Evolutionary conservation across 768 basidiomycete genomes (phyloP), one percentile per base, ranked within the genome.

Genomic region (Auricularia cornea): DNA sequence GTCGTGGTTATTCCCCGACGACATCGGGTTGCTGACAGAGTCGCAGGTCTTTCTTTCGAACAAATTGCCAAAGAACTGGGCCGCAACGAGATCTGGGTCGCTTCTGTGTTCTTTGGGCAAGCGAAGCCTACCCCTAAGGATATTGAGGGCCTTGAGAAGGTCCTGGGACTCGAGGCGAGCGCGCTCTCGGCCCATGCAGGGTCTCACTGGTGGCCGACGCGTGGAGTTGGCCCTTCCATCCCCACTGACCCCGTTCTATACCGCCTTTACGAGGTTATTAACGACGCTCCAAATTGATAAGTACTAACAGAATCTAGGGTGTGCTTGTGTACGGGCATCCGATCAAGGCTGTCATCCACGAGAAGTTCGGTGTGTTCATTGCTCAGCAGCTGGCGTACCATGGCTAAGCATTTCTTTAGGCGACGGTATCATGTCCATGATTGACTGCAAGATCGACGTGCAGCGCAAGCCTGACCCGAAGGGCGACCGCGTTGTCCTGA

Each of bases 341-440:
- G 3, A 87, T 92, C 75, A 91, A 91, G 81, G 85, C 89, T 48
- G 71, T 92, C 69, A 86, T 92, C 56, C 88, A 91, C 68, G 90
- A 92, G 74, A 89, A 89, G 81, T 84, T 84, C 61, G 35, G 64
- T 57, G 28, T 14, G 23, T 33, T 32, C 29, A 18, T 40, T 33
- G 28, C 20, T 11, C 20, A 4, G 44, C 41, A 35, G 31, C 32
- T 16, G n/a, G 5, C 14, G 14, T 23, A 64, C 57, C 26, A 20
- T 14, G 1, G 60, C 12, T 59, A 88, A n/a, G n/a, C n/a, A n/a
- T n/a, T n/a, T n/a, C n/a, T n/a, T 92, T 91, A 66, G 90, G 90
- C 4, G 90, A 92, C 68, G 90, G 90, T 3, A 92, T 92, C 65
- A 91, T 92, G 89, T 89, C 87, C 23, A 89, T 92, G 88, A 90